Evolutionary conservation across 2,329 filamentous ascomycete species (phyloP).

Genomic region (Alternaria sp.): DNA sequence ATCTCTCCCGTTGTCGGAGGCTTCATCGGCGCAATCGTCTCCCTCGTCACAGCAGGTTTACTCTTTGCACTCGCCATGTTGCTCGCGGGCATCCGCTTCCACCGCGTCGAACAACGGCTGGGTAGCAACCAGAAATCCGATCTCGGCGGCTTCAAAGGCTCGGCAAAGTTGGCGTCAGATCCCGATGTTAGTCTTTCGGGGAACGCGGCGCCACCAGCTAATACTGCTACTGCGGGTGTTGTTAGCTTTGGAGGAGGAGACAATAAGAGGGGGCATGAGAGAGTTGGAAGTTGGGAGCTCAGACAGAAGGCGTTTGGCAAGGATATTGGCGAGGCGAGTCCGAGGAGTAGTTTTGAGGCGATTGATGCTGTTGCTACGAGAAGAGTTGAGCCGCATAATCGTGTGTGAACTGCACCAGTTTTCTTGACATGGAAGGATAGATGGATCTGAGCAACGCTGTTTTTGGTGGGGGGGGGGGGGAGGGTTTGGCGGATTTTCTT

Average conservation of each 20-base stretch:
- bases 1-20: constrained; percentile 60
- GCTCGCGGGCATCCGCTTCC: constrained; percentile 58
- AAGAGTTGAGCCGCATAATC: constrained; percentile 58
- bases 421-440: neutral
- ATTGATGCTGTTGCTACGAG: constrained; percentile 53
- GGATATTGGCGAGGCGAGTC: constrained; percentile 35
- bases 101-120: constrained; percentile 47
- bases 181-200: constrained; percentile 60
- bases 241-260: constrained; percentile 29
- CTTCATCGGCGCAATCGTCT: constrained; percentile 64
- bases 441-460: neutral
- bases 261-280: constrained; percentile 56
- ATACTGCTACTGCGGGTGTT: neutral
- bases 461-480: neutral
- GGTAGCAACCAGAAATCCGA: constrained; percentile 46
- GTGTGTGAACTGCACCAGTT: constrained; percentile 50
- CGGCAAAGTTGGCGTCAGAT: constrained; percentile 63
- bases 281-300: constrained; percentile 67
- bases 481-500: neutral
- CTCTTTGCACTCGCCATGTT: constrained; percentile 55
- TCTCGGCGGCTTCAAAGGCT: constrained; percentile 65
- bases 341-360: constrained; percentile 56
- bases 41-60: constrained; percentile 57
- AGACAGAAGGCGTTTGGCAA: constrained; percentile 48
- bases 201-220: constrained; percentile 50